Evolutionary conservation across 169 alveolate species (phyloP).

Genomic region (Plasmodium ovale): DNA sequence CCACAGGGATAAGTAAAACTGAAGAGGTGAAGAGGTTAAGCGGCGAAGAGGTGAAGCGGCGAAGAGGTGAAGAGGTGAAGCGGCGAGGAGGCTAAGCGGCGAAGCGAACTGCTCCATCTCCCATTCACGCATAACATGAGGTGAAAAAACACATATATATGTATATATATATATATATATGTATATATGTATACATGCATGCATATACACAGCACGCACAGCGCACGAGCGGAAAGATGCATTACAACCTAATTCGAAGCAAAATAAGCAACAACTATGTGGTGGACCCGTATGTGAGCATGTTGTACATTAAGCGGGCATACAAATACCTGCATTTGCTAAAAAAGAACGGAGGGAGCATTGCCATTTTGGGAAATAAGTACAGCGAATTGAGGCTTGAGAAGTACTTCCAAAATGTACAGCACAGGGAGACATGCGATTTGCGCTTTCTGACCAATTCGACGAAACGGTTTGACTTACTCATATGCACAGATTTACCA

Average conservation of each 20-base stretch:
- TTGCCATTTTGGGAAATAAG: constrained; percentile 81
- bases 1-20: too few relatives aligned
- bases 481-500: constrained; percentile 83
- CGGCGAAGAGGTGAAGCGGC: too few relatives aligned
- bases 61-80: too few relatives aligned
- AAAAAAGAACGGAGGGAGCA: constrained; percentile 80
- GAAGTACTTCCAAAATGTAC: constrained; percentile 30
- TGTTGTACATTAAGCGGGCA: constrained; percentile 82
- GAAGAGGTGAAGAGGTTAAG: too few relatives aligned
- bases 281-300: constrained; percentile 82
- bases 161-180: too few relatives aligned
- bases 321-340: constrained; percentile 78
- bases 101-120: too few relatives aligned
- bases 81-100: too few relatives aligned
- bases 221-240: constrained; percentile 30
- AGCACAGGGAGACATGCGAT: constrained; percentile 44
- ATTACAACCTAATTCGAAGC: constrained; percentile 71
- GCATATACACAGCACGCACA: neutral
- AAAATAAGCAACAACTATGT: constrained; percentile 81
- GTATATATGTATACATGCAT: neutral
- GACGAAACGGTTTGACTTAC: constrained; percentile 79
- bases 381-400: constrained; percentile 69
- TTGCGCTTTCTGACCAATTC: constrained; percentile 78
- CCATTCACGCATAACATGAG: too few relatives aligned
- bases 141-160: neutral